A percentile compares a stretch with the other conserved stretches of the same genome.
phyloP scores from a whole-genome alignment of 169 alveolate genomes.

The Theileria annulata region DNA sequence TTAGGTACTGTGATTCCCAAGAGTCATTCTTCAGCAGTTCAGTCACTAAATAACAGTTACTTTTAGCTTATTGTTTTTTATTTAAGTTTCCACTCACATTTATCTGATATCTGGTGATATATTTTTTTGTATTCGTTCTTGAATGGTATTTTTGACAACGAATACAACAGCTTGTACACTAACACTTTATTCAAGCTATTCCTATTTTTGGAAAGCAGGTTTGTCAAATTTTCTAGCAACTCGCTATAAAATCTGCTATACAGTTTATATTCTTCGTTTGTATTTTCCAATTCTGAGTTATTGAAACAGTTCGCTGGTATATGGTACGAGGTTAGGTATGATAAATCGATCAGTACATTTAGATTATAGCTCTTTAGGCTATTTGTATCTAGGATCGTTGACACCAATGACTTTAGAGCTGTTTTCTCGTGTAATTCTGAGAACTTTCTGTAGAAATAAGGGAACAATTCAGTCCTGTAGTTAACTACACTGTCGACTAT shows the following conservation, averaged over 20 bases:
- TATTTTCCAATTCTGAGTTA: background rate
- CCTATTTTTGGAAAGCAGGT: slow-evolving; percentile 11
- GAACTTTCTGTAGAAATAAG: slow-evolving; percentile 42
- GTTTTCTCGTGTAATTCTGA: slow-evolving; percentile 47
- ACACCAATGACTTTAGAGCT: slow-evolving; percentile 33
- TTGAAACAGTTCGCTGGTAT: slow-evolving; percentile 28
- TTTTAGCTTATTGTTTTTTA: background rate
- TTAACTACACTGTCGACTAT: slow-evolving; percentile 26
- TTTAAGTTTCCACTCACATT: background rate
- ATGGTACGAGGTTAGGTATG: slow-evolving; percentile 46
- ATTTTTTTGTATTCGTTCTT: background rate
- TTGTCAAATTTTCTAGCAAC: slow-evolving; percentile 18
- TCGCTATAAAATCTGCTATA: slow-evolving; percentile 15
- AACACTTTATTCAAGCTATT: slow-evolving; percentile 27
- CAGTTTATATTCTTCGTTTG: slow-evolving; percentile 9
- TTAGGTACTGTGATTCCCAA: slow-evolving; percentile 29
- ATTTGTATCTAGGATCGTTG: slow-evolving; percentile 23
- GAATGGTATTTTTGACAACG: slow-evolving; percentile 42
- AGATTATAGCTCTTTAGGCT: slow-evolving; percentile 15
- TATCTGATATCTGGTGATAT: background rate
- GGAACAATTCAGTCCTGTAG: slow-evolving; percentile 44
- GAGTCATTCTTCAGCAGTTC: slow-evolving; percentile 5
- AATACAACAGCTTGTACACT: slow-evolving; percentile 30
- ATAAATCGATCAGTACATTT: slow-evolving; percentile 42
- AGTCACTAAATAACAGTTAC: slow-evolving; percentile 1